Percentiles rank a stretch among this genome's conserved stretches.
Evolutionary conservation across 345 rosid species (phyloP).

Genomic region (Heritiera fomes): DNA sequence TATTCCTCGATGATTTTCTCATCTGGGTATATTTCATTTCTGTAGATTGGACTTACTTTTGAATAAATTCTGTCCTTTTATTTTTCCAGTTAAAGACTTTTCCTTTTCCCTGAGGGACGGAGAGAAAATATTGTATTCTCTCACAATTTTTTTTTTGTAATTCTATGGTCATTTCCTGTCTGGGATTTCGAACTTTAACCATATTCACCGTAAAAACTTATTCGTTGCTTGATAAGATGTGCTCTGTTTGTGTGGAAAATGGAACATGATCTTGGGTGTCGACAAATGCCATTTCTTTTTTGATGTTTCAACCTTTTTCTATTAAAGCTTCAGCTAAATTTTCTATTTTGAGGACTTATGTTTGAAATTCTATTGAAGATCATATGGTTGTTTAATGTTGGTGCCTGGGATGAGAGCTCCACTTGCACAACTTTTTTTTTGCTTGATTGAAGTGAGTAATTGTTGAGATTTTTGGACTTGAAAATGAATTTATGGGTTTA

Average conservation of each 20-base stretch:
- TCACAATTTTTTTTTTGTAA: neutral
- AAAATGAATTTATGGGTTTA: neutral
- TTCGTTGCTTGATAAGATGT: neutral
- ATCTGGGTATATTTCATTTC: constrained; percentile 21
- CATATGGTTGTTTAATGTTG: constrained; percentile 24
- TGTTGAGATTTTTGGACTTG: constrained; percentile 3
- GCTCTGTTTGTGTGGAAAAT: constrained; percentile 22
- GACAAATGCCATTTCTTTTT: neutral
- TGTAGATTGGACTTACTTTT: neutral
- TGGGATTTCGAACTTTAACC: constrained; percentile 15
- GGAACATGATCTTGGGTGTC: neutral
- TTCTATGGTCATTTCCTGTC: neutral
- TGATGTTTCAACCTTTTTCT: neutral
- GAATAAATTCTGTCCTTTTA: neutral
- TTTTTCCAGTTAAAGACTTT: neutral
- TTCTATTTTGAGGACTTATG: constrained; percentile 13
- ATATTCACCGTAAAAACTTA: neutral
- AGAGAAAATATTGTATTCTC: constrained; percentile 8
- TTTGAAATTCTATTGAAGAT: constrained; percentile 20
- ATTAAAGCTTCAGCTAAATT: neutral
- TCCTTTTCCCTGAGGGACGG: neutral
- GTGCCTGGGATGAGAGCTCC: constrained; percentile 40
- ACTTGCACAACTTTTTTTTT: constrained; percentile 26
- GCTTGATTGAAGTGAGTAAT: constrained; percentile 32
- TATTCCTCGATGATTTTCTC: constrained; percentile 11